Base-by-base conservation (phyloP, 2,329 filamentous ascomycete genomes). In the Pseudogymnoascus sp. region DNA sequence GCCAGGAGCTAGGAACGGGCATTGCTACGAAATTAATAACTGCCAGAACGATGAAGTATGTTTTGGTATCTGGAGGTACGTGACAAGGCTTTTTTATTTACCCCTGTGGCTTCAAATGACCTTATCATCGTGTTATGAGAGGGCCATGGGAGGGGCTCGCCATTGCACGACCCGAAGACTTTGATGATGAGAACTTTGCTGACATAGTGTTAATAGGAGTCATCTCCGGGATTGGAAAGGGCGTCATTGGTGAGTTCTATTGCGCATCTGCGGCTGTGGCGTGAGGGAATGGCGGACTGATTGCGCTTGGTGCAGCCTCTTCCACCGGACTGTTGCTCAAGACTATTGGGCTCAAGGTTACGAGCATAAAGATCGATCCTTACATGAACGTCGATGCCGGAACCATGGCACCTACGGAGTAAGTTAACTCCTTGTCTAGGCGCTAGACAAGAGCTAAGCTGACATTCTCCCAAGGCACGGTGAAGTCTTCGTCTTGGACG, bases 401-500 rank as follows among this genome's bases (percentile, higher is more conserved):
- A 63, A 86, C 83, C 59, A 88, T 89, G 85, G 83, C 84, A 70
- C 85, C 85, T 42, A 86, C 81, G 67, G 83, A 88, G 82, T 84
- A 77, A 66, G 76, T 71, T 38, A 26, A 56, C 38, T 63, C 4
- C 71, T 71, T 31, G 77, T 78, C 71, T 74, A 68, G 56, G 68
- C 68, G 10, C 31, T 26, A 60, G 33, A 35, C 59, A 56, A 38
- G 15, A 37, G 74, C 59, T 21, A n/a, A 31, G 15, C 63, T 35
- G 35, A 65, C 65, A 60, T 65, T 38, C 11, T 50, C 53, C 5
- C 50, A 68, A 89, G 87, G 75, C 91, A 96, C 73, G 93, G 93
- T 68, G 93, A 96, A 78, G 88, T 89, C 69, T 96, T 93, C 73
- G 93, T 97, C 59, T 83, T 95, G 64, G 86, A 90, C 70, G 91